phyloP scores from a whole-genome alignment of 2,329 filamentous ascomycete genomes.

The Daldinia sp. region DNA sequence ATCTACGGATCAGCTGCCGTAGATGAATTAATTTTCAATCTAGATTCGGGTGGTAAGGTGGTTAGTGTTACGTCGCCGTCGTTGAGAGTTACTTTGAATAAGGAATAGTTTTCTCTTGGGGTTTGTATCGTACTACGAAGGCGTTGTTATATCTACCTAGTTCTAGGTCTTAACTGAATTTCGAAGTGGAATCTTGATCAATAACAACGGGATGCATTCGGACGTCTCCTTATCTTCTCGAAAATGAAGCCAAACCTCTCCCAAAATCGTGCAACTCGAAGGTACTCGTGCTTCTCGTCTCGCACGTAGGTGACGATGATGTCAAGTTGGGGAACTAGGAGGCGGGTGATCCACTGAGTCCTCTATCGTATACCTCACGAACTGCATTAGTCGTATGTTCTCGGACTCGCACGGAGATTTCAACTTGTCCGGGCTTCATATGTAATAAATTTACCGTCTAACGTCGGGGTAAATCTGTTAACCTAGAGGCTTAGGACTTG shows the following conservation, averaged over 20 bases:
- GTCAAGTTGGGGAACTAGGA: not conserved
- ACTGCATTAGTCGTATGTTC: not conserved
- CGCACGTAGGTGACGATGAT: not conserved
- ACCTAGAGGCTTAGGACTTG: not conserved
- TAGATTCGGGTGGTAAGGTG: slow-evolving; percentile 39
- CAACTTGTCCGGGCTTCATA: slow-evolving; percentile 34
- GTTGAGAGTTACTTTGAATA: slow-evolving; percentile 40
- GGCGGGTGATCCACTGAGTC: not conserved
- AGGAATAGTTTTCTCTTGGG: slow-evolving; percentile 19
- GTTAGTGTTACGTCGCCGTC: slow-evolving; percentile 41
- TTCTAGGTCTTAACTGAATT: not conserved
- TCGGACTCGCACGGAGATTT: slow-evolving; percentile 29
- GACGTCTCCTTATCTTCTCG: too few relatives aligned
- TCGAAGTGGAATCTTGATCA: too few relatives aligned
- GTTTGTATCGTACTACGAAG: not conserved
- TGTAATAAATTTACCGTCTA: not conserved
- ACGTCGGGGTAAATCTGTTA: not conserved
- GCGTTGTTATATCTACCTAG: not conserved
- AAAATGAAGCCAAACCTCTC: too few relatives aligned
- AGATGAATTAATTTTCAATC: slow-evolving; percentile 43
- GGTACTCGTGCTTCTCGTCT: too few relatives aligned
- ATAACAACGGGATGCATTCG: too few relatives aligned
- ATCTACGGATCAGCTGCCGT: slow-evolving; percentile 42
- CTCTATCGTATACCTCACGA: not conserved
- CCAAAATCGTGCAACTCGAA: too few relatives aligned